Base-by-base conservation (phyloP, 768 basidiomycete species). In the Amylocystis lapponica region DNA sequence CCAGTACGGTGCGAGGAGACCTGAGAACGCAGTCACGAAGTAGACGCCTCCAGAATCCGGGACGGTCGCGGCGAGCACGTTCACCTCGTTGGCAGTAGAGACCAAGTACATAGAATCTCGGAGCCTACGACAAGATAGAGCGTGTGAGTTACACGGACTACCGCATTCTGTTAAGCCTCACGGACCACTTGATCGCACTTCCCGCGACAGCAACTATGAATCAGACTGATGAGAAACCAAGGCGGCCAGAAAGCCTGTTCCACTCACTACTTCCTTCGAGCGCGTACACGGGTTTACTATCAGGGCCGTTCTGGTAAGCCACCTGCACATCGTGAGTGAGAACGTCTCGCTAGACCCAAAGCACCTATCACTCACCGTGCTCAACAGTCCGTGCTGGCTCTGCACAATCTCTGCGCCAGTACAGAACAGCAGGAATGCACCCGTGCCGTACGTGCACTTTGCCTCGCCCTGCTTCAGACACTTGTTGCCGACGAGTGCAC, bases 371-470 rank as follows among this genome's bases (percentile, higher is more conserved):
- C 71, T 51, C 51, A 88, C 90, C 2, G 96, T 97, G 53, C 85
- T 91, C 55, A 99, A 66, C 45, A 99, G 65, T 4, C 95, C 96
- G 56, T 96, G 85, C 22, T 65, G 70, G 55, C 91, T 95, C 60
- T 83, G 72, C 19, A 98, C 85, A 30, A 91, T 82, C 21, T 95
- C 84, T 17, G 68, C 69, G 3, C 95, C 96, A 1, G 96, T 97
- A 67, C 88, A 89, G 74, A 96, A 97, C 22, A 99, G 68, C 51
- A 98, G 70, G 72, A 99, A 99, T 27, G 92, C 92, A 23, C 96
- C 95, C 2, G 95, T 97, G 20, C 95, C 95, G 55, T 95, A 99
- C 4, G 96, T 99, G 65, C 93, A 96, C 66, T 99, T 99, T 2
- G 94, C 95, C 61, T 97, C 87, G 14, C 95, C 95, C 51, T 78